Evolutionary conservation across 257 asterid genomes (phyloP).

Genomic region (Mitragyna speciosa): DNA sequence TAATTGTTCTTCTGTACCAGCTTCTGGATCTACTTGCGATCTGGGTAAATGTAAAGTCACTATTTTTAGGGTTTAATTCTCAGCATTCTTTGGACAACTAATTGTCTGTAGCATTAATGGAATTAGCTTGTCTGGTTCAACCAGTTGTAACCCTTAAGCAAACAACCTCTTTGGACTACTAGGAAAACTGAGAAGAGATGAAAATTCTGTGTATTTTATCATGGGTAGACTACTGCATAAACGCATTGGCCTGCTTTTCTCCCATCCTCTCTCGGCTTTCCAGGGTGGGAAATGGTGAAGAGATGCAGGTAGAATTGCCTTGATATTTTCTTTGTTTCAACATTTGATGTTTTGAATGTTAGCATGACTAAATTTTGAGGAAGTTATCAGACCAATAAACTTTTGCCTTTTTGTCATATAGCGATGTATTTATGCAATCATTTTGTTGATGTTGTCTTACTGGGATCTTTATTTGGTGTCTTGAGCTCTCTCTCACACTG

Average conservation of each 20-base stretch:
- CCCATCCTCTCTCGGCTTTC: background rate
- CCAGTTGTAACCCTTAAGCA: slow-evolving; percentile 13
- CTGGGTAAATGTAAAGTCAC: slow-evolving; percentile 19
- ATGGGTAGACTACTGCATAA: background rate
- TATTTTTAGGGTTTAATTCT: slow-evolving; percentile 7
- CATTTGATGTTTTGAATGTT: background rate
- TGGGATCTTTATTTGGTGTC: no score
- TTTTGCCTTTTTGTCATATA: no score
- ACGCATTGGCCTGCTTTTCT: background rate
- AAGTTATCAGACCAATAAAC: no score
- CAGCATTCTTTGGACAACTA: slow-evolving; percentile 30
- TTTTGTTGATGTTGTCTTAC: no score
- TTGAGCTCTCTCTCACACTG: no score
- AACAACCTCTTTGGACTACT: background rate
- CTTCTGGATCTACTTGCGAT: slow-evolving; percentile 18
- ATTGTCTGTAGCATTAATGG: slow-evolving; percentile 24
- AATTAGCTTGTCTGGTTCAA: slow-evolving; percentile 3
- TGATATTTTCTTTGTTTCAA: background rate
- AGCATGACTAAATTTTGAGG: background rate
- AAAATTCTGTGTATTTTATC: background rate
- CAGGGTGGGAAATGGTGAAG: background rate
- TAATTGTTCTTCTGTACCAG: slow-evolving; percentile 18
- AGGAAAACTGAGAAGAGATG: background rate
- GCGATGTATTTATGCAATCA: no score
- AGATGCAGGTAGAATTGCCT: background rate